A percentile compares a stretch with the other conserved stretches of the same genome.
Conservation (phyloP, 306 rosid species). For the Sicyos edulis region DNA sequence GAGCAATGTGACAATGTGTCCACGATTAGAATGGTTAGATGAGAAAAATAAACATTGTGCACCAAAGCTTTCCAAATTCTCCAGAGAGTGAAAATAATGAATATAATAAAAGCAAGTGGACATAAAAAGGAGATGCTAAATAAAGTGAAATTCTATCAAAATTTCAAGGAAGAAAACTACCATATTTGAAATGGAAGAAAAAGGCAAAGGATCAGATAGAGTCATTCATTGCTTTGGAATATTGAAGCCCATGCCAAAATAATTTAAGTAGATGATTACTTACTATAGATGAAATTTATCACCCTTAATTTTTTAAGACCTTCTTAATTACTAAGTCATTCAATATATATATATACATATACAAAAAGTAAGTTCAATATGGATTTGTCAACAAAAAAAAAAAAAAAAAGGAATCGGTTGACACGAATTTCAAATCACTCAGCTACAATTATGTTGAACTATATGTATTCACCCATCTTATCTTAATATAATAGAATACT, state of each 20-base stretch:
- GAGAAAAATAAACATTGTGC: background rate
- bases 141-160: background rate
- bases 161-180: background rate
- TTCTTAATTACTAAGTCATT: too few relatives aligned
- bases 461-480: too few relatives aligned
- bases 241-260: background rate
- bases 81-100: background rate
- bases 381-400: too few relatives aligned
- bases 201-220: background rate
- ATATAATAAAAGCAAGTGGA: conserved; percentile 13
- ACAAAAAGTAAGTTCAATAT: too few relatives aligned
- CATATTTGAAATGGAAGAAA: background rate
- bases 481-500: background rate
- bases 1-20: too few relatives aligned
- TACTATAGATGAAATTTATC: too few relatives aligned
- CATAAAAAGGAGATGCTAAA: conserved; percentile 7
- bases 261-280: too few relatives aligned
- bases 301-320: too few relatives aligned
- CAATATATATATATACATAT: too few relatives aligned
- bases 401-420: too few relatives aligned
- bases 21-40: background rate
- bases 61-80: background rate
- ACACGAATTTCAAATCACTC: too few relatives aligned
- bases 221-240: conserved; percentile 6
- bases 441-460: too few relatives aligned